Conservation (phyloP, 176 grass and related monocot species). For the Lolium multiflorum region DNA sequence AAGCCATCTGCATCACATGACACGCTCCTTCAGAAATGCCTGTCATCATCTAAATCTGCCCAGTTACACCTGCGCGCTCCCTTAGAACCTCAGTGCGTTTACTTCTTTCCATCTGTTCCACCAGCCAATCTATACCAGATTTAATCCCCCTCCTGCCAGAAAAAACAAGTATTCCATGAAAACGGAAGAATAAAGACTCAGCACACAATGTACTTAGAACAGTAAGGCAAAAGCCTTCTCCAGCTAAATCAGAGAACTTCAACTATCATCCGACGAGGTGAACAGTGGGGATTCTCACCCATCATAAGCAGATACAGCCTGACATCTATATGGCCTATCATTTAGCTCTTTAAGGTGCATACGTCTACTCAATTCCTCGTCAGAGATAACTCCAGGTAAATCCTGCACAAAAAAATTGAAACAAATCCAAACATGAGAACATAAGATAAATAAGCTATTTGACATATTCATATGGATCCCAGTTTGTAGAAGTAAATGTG, state of each 20-base stretch:
- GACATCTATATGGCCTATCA: slow-evolving; percentile 74
- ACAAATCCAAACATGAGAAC: slow-evolving; percentile 33
- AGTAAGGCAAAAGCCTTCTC: slow-evolving; percentile 1
- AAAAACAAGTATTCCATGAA: slow-evolving; percentile 3
- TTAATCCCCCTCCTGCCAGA: slow-evolving; percentile 70
- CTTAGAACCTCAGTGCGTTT: slow-evolving; percentile 71
- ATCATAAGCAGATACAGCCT: slow-evolving; percentile 85
- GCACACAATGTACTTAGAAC: background rate
- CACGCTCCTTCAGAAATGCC: slow-evolving; percentile 18
- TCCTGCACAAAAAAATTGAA: slow-evolving; percentile 61
- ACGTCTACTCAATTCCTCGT: slow-evolving; percentile 77
- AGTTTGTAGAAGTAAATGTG: background rate
- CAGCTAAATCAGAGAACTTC: background rate
- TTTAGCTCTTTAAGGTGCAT: slow-evolving; percentile 79
- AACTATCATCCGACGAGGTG: background rate
- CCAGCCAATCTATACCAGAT: slow-evolving; percentile 79
- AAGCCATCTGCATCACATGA: slow-evolving; percentile 5
- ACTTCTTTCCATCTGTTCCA: slow-evolving; percentile 84
- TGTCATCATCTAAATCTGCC: slow-evolving; percentile 55
- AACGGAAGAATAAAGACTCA: background rate
- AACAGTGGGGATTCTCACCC: slow-evolving; percentile 59
- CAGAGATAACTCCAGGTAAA: slow-evolving; percentile 58
- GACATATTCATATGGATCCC: background rate
- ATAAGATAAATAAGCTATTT: slow-evolving; percentile 38
- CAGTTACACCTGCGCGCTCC: slow-evolving; percentile 39